Evolutionary conservation across 2,329 filamentous ascomycete species (phyloP), one percentile per base, ranked within the genome.

Genomic region (Dactylonectria estremocensis): DNA sequence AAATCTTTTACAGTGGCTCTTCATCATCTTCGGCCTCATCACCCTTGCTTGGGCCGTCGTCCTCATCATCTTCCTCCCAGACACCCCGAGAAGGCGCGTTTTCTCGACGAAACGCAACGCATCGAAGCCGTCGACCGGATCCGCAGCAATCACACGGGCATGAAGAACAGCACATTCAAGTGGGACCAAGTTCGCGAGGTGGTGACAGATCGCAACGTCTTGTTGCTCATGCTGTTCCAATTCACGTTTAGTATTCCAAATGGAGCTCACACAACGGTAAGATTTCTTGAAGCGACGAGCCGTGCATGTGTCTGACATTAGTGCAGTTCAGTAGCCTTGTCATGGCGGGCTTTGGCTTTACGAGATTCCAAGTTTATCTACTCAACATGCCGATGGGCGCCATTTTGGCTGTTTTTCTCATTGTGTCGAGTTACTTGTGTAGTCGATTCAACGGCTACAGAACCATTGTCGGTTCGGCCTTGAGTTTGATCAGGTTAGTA

Each of bases 381-480:
- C 57, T 74, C 3, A 74, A 74, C 24, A 74, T 74, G n/a, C 72
- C 72, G 1, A 72, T 68, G 65, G 72, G 72, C 13, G 72, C 69
- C 0, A 73, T 73, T 0, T 61, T 74, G 0, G 72, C 70, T 1
- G 63, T 67, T 74, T 74, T 6, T 64, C 67, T 0, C 65, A 43
- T 74, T 3, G 52, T 65, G 0, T 74, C 72, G 1, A 74, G 62
- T 0, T 74, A 69, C 1, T 33, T 73, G 0, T 74, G 70, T 18
- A 70, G 72, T 43, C 72, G 72, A 4, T 72, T 64, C n/a, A 37
- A 50, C 1, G 70, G 70, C 0, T 74, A 68, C 6, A 65, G 70
- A 57, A 74, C 72, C 3, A 63, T 72, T 8, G 55, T 74, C 0
- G 72, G 72, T 0, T 64, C 72, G 16, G 55, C 54, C 16, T 49